Evolutionary conservation across 306 rosid species (phyloP).

Genomic region (Rosa rugosa): DNA sequence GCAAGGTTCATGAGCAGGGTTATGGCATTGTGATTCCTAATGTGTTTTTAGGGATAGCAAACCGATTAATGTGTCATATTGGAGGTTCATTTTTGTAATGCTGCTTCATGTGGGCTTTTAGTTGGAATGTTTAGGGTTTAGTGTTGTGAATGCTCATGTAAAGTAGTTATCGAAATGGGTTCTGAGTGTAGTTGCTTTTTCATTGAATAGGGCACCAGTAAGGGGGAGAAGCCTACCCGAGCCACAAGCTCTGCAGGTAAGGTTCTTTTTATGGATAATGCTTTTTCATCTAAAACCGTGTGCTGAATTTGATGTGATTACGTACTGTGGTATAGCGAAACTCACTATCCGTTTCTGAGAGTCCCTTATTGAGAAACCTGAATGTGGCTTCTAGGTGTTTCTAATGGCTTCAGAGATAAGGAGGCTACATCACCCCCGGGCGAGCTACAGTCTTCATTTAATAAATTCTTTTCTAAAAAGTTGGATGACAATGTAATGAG

Average conservation of each 20-base stretch:
- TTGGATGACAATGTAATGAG: slow-evolving; percentile 57
- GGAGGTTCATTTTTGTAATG: not conserved
- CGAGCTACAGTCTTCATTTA: slow-evolving; percentile 39
- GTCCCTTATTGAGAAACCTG: slow-evolving; percentile 21
- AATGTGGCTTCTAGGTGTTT: slow-evolving; percentile 45
- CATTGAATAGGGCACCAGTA: slow-evolving; percentile 55
- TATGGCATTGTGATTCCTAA: not conserved
- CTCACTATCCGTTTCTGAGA: slow-evolving; percentile 6
- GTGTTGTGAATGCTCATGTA: not conserved
- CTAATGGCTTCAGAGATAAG: slow-evolving; percentile 39
- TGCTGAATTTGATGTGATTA: not conserved
- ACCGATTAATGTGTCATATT: not conserved
- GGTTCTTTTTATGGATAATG: slow-evolving; percentile 26
- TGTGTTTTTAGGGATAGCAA: not conserved
- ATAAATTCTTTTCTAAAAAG: slow-evolving; percentile 43
- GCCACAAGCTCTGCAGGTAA: slow-evolving; percentile 51
- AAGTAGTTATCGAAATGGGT: not conserved
- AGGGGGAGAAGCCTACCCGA: slow-evolving; percentile 34
- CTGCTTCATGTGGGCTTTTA: not conserved
- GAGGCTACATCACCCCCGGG: slow-evolving; percentile 37
- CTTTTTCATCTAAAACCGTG: not conserved
- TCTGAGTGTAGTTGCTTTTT: slow-evolving; percentile 17
- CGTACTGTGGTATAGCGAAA: not conserved
- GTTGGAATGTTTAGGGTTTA: not conserved
- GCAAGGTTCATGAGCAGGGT: not conserved